Evolutionary conservation across 1,139 yeast genomes (phyloP).

Genomic region (Debaryomyces sp.): DNA sequence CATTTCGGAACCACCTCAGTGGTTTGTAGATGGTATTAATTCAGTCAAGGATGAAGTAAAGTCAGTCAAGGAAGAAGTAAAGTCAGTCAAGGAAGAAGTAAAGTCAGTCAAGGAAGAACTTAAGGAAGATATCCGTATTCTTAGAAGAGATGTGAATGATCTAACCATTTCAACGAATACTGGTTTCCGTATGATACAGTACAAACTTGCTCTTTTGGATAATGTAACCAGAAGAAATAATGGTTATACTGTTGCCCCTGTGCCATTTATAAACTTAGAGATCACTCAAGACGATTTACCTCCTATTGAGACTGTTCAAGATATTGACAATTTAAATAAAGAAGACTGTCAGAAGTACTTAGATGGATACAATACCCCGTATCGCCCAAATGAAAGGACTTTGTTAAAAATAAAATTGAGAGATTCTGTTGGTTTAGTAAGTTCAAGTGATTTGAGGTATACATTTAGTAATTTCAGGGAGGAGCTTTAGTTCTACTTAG

Average conservation of each 20-base stretch:
- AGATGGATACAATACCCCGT: background rate
- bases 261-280: background rate
- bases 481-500: background rate
- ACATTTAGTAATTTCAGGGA: background rate
- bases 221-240: background rate
- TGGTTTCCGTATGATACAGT: background rate
- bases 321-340: background rate
- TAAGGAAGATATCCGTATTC: background rate
- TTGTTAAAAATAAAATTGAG: background rate
- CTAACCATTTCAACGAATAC: background rate
- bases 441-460: background rate
- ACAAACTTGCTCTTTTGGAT: background rate
- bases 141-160: background rate
- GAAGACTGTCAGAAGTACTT: background rate
- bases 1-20: background rate
- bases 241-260: background rate
- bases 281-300: background rate
- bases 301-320: background rate
- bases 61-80: background rate
- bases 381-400: background rate
- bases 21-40: background rate
- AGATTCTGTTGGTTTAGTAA: background rate
- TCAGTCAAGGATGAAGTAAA: background rate
- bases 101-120: background rate
- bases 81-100: background rate